Evolutionary conservation across 2,329 filamentous ascomycete species (phyloP), one percentile per base, ranked within the genome.

Genomic region (Pestalotiopsis sp.): DNA sequence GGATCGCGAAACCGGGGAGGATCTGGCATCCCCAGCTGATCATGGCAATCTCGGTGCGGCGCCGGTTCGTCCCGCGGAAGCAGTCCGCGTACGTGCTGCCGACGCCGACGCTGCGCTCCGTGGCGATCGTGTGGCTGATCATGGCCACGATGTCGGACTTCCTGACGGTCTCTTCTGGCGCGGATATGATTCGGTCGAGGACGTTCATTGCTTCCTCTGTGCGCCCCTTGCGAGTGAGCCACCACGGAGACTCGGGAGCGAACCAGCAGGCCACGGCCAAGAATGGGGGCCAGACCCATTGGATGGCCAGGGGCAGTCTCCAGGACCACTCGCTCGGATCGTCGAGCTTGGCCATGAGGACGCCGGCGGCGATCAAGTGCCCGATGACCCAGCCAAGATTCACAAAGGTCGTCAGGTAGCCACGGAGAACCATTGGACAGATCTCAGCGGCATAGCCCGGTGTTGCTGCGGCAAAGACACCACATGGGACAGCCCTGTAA

Each of bases 21-120:
- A 60, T 60, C 11, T 60, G 58, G 25, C 58, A 60, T 11, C 58
- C 58, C 58, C 58, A 60, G 25, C 58, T 60, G 11, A 60, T 27
- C 58, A 60, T 60, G 2, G 58, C 58, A 1, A 60, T 52, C 6
- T 23, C 45, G 6, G 45, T 52, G 0, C 45, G 45, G 45, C 45
- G 45, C 1, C 45, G 45, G 45, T 52, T 52, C 17, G 45, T 52
- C 20, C 45, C n/a, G 17, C 45, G 45, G n/a, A 52, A 52, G 4
- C 45, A 52, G 3, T 52, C 45, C 1, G 4, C 17, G 45, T 52
- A 52, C n/a, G 45, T 52, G 20, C 45, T 52, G 14, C 45, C 45
- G 6, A 52, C 17, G 1, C 45, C 45, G 45, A 52, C 17, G 45
- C 45, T 52, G 45, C 45, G 45, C 20, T 52, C 45, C 3, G 45